These are phyloP conservation scores for Pythium brachiatum DNA, from an alignment of 352 stramenopile species.

Conservation along the genomic window DNA sequence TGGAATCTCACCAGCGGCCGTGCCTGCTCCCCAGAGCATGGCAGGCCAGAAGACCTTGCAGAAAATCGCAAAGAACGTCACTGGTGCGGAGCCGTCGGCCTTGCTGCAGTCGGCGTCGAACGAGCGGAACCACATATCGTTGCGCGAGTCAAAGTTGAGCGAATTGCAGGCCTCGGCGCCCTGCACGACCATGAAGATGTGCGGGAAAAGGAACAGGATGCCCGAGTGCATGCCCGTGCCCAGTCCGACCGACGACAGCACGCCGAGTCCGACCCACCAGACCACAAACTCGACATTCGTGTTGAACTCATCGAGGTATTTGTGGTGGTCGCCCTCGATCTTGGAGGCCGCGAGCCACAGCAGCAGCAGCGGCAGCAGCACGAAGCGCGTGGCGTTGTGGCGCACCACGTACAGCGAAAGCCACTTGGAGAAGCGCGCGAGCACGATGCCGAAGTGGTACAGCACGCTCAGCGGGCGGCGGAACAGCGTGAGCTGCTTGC, in stretches of 20 bases:
- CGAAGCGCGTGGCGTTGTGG: constrained; percentile 75
- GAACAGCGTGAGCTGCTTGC: constrained; percentile 84
- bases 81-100: constrained; percentile 36
- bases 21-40: constrained; percentile 92
- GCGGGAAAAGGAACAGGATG: constrained; percentile 93
- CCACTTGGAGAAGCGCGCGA: constrained; percentile 75
- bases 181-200: constrained; percentile 93
- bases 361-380: constrained; percentile 67
- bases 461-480: constrained; percentile 68
- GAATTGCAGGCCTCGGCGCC: constrained; percentile 85
- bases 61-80: constrained; percentile 87
- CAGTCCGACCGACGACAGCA: constrained; percentile 93
- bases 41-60: constrained; percentile 88
- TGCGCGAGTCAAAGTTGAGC: constrained; percentile 83
- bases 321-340: constrained; percentile 66
- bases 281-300: constrained; percentile 84
- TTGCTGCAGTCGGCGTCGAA: constrained; percentile 70
- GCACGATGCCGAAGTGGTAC: constrained; percentile 82
- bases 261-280: constrained; percentile 93
- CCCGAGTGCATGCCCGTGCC: constrained; percentile 93
- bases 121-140: constrained; percentile 90
- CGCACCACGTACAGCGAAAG: constrained; percentile 55
- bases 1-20: constrained; percentile 92
- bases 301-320: constrained; percentile 83
- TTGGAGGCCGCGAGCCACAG: constrained; percentile 69